Base-by-base conservation (phyloP, 352 stramenopile genomes). In the Achlya hypogyna region DNA sequence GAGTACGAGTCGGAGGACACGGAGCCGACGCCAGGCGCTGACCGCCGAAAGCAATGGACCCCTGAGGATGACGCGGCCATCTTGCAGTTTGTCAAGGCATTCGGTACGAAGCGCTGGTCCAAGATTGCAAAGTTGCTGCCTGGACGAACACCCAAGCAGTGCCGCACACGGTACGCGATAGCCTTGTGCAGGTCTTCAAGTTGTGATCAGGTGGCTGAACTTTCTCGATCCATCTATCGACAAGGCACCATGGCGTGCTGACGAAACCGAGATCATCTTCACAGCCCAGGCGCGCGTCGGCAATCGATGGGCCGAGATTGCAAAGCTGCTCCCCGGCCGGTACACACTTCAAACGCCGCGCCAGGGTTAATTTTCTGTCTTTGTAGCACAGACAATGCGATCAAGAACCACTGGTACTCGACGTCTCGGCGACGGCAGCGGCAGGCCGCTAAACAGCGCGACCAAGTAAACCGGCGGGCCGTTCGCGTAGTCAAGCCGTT, bases 251-350 rank as follows among this genome's bases (percentile, higher is more conserved):
- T 98, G 94, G 93, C 88, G 78, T 9, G 65, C 77, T 20, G 87
- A 97, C 35, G 95, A 98, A 74, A 96, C 96, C 65, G 72, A 88
- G 60, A 69, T 91, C 42, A 93, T 95, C 63, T 78, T 93, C 38
- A 69, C 75, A 10, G 79, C 81, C 0, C 84, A 93, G 70, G 71
- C 78, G 42, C 67, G 69, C 9, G 63, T 95, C 5, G 97, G 97
- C 54, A 99, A 99, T 74, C 86, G 93, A 60, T 99, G 97, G 97
- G 91, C 91, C 18, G 92, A 98, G 74, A 99, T 99, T 71, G 91
- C 96, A 65, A 98, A 98, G 75, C 78, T 96, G n/a, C 79, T 99
- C 20, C 94, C 95, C 5, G 96, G 96, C 1, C 73, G 96, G 58
- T 77, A 59, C 12, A 31, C 3, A n/a, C 25, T n/a, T 14, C 32